Evolutionary conservation across 1,284 basidiomycete genomes (phyloP).

Genomic region (Boletus semigastroideus): DNA sequence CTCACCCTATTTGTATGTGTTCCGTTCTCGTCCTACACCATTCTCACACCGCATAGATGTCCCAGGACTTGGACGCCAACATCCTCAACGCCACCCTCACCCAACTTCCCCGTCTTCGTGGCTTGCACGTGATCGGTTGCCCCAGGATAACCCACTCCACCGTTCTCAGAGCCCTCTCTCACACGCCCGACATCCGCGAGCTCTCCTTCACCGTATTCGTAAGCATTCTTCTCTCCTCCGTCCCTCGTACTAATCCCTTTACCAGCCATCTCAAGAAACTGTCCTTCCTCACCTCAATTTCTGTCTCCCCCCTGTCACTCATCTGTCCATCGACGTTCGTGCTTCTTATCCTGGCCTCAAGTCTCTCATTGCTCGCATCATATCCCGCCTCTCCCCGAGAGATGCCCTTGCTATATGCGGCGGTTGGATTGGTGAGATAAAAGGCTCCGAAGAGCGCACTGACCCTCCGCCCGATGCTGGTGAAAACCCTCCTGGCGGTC

Average conservation of each 20-base stretch:
- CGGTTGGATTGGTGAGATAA: slow-evolving; percentile 31
- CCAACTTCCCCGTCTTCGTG: slow-evolving; percentile 50
- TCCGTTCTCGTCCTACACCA: neutral
- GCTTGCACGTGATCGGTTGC: slow-evolving; percentile 61
- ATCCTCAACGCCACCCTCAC: slow-evolving; percentile 48
- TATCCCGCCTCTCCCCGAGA: slow-evolving; percentile 19
- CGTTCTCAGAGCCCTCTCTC: slow-evolving; percentile 44
- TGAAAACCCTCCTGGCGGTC: neutral
- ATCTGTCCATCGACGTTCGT: slow-evolving; percentile 55
- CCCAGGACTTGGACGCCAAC: slow-evolving; percentile 50
- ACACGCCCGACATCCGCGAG: slow-evolving; percentile 55
- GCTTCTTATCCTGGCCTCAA: slow-evolving; percentile 20
- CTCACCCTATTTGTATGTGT: slow-evolving; percentile 58
- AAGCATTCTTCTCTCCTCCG: slow-evolving; percentile 18
- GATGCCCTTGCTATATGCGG: slow-evolving; percentile 28
- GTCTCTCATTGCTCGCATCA: slow-evolving; percentile 17
- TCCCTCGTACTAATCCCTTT: slow-evolving; percentile 24
- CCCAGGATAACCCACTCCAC: slow-evolving; percentile 49
- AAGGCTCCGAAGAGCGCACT: slow-evolving; percentile 4
- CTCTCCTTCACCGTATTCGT: slow-evolving; percentile 60
- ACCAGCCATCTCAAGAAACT: slow-evolving; percentile 28
- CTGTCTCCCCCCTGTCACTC: slow-evolving; percentile 38
- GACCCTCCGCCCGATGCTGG: neutral
- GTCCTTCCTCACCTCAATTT: slow-evolving; percentile 38
- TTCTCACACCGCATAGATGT: slow-evolving; percentile 42